phyloP scores from a whole-genome alignment of 345 rosid genomes.

The Orychophragmus violaceus region DNA sequence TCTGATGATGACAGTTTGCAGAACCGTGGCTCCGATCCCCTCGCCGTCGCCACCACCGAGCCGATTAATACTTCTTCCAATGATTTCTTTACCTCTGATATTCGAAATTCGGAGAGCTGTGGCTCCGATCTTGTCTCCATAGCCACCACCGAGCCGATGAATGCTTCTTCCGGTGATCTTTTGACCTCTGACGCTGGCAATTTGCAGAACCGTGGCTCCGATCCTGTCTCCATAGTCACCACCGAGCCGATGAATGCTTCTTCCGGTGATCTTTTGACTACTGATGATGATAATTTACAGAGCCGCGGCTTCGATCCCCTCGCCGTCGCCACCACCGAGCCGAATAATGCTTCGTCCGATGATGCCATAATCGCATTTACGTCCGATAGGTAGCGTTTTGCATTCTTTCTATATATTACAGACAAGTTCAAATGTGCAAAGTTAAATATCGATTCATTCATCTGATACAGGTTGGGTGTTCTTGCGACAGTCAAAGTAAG shows the following conservation, averaged over 20 bases:
- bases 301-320: not conserved
- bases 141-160: not conserved
- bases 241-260: not conserved
- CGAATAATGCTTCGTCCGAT: not conserved
- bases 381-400: not conserved
- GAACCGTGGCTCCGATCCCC: not conserved
- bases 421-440: not conserved
- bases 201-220: not conserved
- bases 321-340: not conserved
- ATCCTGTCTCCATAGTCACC: not conserved
- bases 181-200: not conserved
- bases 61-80: not conserved
- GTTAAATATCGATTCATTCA: not conserved
- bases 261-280: not conserved
- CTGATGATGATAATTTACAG: not conserved
- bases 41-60: not conserved
- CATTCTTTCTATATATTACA: not conserved
- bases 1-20: not conserved
- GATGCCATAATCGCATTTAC: not conserved
- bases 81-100: not conserved
- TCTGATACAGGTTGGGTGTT: not conserved
- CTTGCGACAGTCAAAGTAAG: not conserved
- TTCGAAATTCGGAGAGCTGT: not conserved
- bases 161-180: not conserved
- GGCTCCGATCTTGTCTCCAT: not conserved